Conservation (phyloP, 257 asterid genomes). For the Solanum appendiculatum region DNA sequence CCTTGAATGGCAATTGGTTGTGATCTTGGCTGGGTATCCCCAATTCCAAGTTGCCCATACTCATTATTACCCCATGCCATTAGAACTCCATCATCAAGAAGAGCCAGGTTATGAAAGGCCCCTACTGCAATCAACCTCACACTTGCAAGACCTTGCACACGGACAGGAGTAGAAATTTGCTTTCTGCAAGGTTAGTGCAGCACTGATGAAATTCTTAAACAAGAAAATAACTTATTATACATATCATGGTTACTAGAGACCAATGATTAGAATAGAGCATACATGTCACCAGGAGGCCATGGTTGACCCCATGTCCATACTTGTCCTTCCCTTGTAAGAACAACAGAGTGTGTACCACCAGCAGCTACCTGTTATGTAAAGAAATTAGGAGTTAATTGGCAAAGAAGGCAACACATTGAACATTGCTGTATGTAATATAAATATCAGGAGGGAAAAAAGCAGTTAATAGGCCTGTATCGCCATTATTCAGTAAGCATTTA, state of each 20-base stretch:
- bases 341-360: constrained; percentile 98
- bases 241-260: not conserved
- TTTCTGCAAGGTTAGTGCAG: constrained; percentile 38
- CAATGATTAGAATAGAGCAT: constrained; percentile 5
- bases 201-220: constrained; percentile 3
- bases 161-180: constrained; percentile 93
- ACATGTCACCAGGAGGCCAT: constrained; percentile 99
- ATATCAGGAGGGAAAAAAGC: not conserved
- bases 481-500: not conserved
- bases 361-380: constrained; percentile 79
- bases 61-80: constrained; percentile 99
- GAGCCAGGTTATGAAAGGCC: constrained; percentile 97
- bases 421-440: not conserved
- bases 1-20: constrained; percentile 93
- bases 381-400: not conserved
- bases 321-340: constrained; percentile 88
- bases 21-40: constrained; percentile 98
- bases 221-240: not conserved
- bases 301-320: constrained; percentile 99
- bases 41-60: constrained; percentile 97
- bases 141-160: constrained; percentile 87
- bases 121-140: constrained; percentile 84
- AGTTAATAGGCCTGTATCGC: not conserved
- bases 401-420: not conserved
- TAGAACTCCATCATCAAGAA: constrained; percentile 63